Evolutionary conservation across 306 rosid species (phyloP), one percentile per base, ranked within the genome.

Genomic region (Cucumis melo): DNA sequence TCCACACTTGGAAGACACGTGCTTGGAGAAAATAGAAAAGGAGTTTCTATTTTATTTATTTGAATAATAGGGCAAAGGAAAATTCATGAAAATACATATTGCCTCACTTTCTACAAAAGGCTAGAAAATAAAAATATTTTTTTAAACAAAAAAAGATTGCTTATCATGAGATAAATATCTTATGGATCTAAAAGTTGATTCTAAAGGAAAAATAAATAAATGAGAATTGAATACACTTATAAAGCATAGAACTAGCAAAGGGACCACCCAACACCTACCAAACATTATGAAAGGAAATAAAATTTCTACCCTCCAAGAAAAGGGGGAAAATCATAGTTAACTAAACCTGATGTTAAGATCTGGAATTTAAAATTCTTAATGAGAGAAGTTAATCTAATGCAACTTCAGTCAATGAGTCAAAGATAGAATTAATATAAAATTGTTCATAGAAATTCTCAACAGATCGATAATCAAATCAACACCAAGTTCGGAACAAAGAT

Each of bases 261-360:
- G 76, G 76, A 72, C 76, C 76, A 46, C 55, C 59, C 59, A 50
- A 48, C 76, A 72, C 76, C 60, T 50, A 72, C 76, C 76, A 8
- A 72, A 17, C 60, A 23, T 72, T 27, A 65, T 75, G 29, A 10
- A 72, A 72, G 38, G 38, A 39, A 24, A 14, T 24, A 27, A 72
- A 50, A 72, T 72, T 48, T 46, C 44, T 16, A 10, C 76, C 41
- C 76, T 27, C 51, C 75, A 42, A 44, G 36, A 68, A 20, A 68
- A 20, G 15, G 53, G 50, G 50, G 27, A 0, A 29, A 20, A n/a
- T 39, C 27, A 41, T 5, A 67, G 54, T 41, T 20, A 39, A 41
- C 74, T 19, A 20, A 67, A 39, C 54, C 17, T 21, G 54, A 21
- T 21, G 48, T 38, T 7, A n/a, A 66, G 54, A 66, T 66, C 73